Percentiles rank a stretch among this genome's conserved stretches.
These are phyloP conservation scores for Candida ascalaphidarum DNA, from an alignment of 805 yeast genomes.

Conservation along the genomic window DNA sequence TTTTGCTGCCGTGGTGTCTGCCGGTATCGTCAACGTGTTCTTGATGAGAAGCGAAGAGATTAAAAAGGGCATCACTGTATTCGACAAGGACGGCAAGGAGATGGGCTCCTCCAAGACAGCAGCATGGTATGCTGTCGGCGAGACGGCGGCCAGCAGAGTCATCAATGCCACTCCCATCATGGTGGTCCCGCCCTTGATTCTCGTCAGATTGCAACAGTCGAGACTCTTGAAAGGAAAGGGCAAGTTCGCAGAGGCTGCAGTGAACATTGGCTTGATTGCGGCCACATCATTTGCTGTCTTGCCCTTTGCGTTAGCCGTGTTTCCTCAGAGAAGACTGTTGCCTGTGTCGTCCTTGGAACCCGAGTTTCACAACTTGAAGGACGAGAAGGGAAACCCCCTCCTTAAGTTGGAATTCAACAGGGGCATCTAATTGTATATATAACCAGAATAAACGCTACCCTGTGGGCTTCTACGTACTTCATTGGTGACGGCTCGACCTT, in stretches of 20 bases:
- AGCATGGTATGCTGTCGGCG: constrained; percentile 90
- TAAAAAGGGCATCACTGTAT: constrained; percentile 72
- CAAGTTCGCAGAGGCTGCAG: constrained; percentile 51
- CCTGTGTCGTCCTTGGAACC: constrained; percentile 54
- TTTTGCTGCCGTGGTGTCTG: constrained; percentile 96
- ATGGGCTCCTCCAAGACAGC: constrained; percentile 71
- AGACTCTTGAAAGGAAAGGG: constrained; percentile 61
- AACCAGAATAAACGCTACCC: no score
- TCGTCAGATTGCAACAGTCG: constrained; percentile 67
- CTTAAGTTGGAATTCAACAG: constrained; percentile 76
- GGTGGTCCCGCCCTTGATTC: constrained; percentile 88
- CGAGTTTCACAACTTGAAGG: constrained; percentile 52
- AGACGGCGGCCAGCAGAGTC: constrained; percentile 91
- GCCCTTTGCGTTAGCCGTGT: constrained; percentile 92
- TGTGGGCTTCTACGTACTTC: no score
- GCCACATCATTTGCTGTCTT: constrained; percentile 78
- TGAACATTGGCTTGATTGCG: constrained; percentile 81
- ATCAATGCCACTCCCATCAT: constrained; percentile 95
- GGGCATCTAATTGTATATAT: constrained; percentile 73
- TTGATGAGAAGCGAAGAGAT: constrained; percentile 95
- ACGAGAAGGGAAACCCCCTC: constrained; percentile 50
- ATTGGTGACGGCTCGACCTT: no score
- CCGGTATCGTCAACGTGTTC: constrained; percentile 94
- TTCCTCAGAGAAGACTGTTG: constrained; percentile 80
- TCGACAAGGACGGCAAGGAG: constrained; percentile 53